A percentile compares a stretch with the other conserved stretches of the same genome.
phyloP scores from a whole-genome alignment of 73 alveolate genomes.

The Stentor coeruleus region DNA sequence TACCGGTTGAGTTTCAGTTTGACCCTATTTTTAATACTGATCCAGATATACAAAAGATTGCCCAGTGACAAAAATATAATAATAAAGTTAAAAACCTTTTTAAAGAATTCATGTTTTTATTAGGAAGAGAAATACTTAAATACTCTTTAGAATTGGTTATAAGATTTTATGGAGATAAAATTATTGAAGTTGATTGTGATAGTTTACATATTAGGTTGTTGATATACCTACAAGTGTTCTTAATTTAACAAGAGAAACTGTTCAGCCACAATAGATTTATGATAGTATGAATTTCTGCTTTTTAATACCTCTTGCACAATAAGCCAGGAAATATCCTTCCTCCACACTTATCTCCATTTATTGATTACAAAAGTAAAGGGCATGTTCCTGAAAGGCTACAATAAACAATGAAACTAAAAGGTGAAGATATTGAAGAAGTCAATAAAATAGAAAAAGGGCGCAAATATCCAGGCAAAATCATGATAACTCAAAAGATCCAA shows the following conservation, averaged over 20 bases:
- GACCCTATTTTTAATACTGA: constrained; percentile 56
- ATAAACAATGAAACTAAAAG: constrained; percentile 35
- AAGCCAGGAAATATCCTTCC: constrained; percentile 83
- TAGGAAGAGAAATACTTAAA: constrained; percentile 79
- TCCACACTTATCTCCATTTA: constrained; percentile 86
- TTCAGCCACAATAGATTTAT: constrained; percentile 94
- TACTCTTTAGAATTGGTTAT: constrained; percentile 67
- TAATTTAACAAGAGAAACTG: constrained; percentile 80
- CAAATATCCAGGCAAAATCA: constrained; percentile 47
- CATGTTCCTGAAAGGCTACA: constrained; percentile 39
- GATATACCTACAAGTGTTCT: constrained; percentile 78
- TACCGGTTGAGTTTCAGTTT: constrained; percentile 23
- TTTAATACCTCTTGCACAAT: constrained; percentile 62
- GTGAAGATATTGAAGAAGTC: constrained; percentile 38
- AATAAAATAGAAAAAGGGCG: constrained; percentile 44
- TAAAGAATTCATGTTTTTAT: constrained; percentile 52
- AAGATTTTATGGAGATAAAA: constrained; percentile 76
- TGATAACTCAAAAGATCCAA: constrained; percentile 55
- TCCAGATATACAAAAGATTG: constrained; percentile 66
- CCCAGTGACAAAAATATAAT: constrained; percentile 61
- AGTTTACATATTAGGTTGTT: constrained; percentile 86
- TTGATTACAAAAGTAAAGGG: constrained; percentile 61
- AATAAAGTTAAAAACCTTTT: constrained; percentile 57
- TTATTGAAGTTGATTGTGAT: constrained; percentile 46
- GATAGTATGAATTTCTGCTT: constrained; percentile 56